Conservation (phyloP, 306 rosid species). For the Pachyrhizus erosus region DNA sequence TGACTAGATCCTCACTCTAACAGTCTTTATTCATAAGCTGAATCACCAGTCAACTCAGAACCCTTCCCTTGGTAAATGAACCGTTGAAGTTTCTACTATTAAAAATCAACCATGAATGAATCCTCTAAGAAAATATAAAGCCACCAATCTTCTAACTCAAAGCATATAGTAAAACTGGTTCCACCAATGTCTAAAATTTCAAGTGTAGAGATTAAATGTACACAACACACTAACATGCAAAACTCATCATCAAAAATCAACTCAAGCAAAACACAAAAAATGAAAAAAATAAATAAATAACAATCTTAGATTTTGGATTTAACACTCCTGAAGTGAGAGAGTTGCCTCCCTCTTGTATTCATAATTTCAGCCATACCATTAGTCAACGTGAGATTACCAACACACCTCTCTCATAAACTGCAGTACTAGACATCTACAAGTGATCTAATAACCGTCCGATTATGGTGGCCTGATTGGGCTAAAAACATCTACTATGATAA, state of each 20-base stretch:
- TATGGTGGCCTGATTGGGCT: neutral
- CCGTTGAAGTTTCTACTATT: neutral
- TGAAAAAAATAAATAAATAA: neutral
- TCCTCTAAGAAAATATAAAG: neutral
- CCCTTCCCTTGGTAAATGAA: neutral
- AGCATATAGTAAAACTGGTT: neutral
- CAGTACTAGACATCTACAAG: neutral
- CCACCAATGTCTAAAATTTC: neutral
- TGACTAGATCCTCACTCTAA: conserved; percentile 4
- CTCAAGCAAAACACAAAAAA: neutral
- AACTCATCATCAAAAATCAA: neutral
- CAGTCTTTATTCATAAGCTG: neutral
- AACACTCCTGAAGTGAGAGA: neutral
- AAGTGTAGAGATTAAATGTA: neutral
- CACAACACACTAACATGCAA: neutral
- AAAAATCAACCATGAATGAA: neutral
- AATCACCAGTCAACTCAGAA: neutral
- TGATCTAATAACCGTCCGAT: neutral
- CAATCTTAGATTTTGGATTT: neutral
- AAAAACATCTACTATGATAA: neutral
- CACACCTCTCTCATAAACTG: neutral
- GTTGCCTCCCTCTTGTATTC: neutral
- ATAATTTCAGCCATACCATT: neutral
- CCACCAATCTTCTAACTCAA: neutral
- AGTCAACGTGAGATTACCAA: neutral